Evolutionary conservation across 176 grass and related monocot genomes (phyloP).

Genomic region (Phyllostachys edulis): DNA sequence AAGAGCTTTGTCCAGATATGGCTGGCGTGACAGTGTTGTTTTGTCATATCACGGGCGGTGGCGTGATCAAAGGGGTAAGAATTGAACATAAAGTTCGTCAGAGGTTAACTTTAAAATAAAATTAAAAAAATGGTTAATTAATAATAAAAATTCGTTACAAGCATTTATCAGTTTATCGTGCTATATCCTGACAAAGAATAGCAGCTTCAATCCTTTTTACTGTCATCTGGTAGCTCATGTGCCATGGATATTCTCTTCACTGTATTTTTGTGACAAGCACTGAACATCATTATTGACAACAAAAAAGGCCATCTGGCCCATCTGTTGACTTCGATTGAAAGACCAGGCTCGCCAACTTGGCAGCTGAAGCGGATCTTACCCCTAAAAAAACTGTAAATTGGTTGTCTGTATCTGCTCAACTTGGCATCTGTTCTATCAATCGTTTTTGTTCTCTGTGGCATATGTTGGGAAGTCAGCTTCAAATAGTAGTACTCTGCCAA

Average conservation of each 20-base stretch:
- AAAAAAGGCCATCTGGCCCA: background rate
- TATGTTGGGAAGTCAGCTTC: background rate
- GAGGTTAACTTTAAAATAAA: no score
- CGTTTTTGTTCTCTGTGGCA: background rate
- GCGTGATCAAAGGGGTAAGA: no score
- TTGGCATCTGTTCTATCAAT: background rate
- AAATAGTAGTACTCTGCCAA: background rate
- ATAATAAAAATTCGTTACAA: no score
- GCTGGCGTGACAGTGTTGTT: no score
- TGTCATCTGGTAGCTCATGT: no score
- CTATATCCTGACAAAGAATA: background rate
- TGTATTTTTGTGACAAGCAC: background rate
- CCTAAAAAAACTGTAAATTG: background rate
- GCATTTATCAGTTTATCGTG: no score
- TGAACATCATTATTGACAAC: no score
- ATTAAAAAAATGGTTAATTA: no score
- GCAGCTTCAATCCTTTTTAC: no score
- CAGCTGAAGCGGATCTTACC: constrained; percentile 10
- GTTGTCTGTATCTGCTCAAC: background rate
- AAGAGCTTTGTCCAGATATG: no score
- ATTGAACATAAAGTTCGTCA: no score
- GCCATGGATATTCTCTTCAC: background rate
- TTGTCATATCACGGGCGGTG: no score
- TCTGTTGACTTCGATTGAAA: background rate
- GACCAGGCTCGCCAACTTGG: background rate